A percentile compares a stretch with the other conserved stretches of the same genome.
These are phyloP conservation scores for Oxyria digyna DNA, from an alignment of 148 eudicot genomes.

Conservation along the genomic window DNA sequence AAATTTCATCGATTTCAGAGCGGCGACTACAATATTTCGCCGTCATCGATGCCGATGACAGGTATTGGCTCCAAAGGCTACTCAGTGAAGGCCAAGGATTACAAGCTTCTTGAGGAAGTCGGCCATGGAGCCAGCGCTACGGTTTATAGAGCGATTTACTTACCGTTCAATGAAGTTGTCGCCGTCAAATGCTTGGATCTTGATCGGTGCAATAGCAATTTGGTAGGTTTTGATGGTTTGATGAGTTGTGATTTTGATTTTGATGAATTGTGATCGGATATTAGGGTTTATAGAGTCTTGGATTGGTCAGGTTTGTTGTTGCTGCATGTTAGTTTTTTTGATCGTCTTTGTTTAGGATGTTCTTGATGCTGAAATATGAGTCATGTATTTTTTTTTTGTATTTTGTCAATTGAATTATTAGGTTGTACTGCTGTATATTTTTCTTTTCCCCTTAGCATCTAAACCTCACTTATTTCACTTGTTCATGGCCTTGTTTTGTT, in stretches of 20 bases:
- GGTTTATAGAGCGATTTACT: conserved; percentile 74
- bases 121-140: conserved; percentile 90
- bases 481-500: too few relatives aligned
- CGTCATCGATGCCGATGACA: conserved; percentile 23
- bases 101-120: conserved; percentile 75
- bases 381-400: neutral
- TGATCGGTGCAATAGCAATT: conserved; percentile 88
- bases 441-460: too few relatives aligned
- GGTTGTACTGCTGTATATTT: too few relatives aligned
- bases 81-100: conserved; percentile 45
- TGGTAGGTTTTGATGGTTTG: conserved; percentile 28
- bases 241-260: too few relatives aligned
- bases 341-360: too few relatives aligned
- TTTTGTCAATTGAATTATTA: neutral
- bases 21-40: neutral
- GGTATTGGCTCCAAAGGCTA: conserved; percentile 29
- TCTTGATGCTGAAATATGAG: too few relatives aligned
- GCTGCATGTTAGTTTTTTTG: too few relatives aligned
- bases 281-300: too few relatives aligned
- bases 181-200: conserved; percentile 99
- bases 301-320: too few relatives aligned
- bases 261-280: too few relatives aligned
- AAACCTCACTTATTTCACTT: too few relatives aligned
- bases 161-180: conserved; percentile 71
- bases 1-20: neutral